phyloP scores from a whole-genome alignment of 345 rosid species.

The Syzygium grande region DNA sequence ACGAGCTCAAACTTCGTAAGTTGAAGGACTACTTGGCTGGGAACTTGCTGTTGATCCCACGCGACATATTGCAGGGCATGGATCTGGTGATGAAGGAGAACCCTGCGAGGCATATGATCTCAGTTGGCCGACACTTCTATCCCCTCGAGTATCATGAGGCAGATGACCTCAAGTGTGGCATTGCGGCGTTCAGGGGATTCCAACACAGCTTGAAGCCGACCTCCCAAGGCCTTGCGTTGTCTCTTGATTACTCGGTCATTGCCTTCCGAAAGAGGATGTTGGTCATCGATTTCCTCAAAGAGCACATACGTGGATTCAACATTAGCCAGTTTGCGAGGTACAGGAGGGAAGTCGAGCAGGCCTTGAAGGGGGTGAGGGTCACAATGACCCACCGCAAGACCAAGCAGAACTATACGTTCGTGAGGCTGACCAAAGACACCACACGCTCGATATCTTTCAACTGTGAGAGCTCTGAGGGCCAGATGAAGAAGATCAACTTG shows the following conservation, averaged over 20 bases:
- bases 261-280: constrained; percentile 58
- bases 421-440: constrained; percentile 32
- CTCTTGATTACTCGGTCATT: constrained; percentile 74
- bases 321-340: constrained; percentile 8
- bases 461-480: constrained; percentile 32
- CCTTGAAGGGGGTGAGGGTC: constrained; percentile 48
- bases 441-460: constrained; percentile 27
- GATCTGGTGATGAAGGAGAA: constrained; percentile 94
- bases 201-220: constrained; percentile 75
- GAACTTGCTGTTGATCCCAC: constrained; percentile 26
- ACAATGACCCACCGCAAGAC: constrained; percentile 54
- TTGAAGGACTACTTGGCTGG: constrained; percentile 56
- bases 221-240: constrained; percentile 51
- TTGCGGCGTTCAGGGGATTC: constrained; percentile 60
- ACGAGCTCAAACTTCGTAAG: constrained; percentile 44
- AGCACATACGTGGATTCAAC: constrained; percentile 29
- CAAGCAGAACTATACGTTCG: constrained; percentile 49
- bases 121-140: constrained; percentile 62
- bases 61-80: constrained; percentile 85
- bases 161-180: constrained; percentile 54
- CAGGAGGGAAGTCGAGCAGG: constrained; percentile 30
- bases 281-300: constrained; percentile 43
- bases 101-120: constrained; percentile 50
- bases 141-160: constrained; percentile 4
- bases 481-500: constrained; percentile 12